Evolutionary conservation across 257 asterid genomes (phyloP).

Genomic region (Solanum etuberosum): DNA sequence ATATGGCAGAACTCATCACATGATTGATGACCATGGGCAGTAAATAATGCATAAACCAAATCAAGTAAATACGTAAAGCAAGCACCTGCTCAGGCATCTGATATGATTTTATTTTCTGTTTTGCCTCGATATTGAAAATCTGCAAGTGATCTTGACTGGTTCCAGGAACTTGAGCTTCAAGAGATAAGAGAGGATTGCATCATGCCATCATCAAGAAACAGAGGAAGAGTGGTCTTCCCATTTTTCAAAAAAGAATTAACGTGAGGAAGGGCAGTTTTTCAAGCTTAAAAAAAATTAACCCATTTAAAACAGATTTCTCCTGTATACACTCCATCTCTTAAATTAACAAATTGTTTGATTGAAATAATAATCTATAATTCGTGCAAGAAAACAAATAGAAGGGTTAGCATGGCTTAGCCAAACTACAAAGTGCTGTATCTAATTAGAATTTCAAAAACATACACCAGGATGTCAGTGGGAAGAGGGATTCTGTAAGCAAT

Average conservation of each 20-base stretch:
- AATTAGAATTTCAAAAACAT: not conserved
- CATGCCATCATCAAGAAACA: not conserved
- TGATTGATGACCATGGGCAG: not conserved
- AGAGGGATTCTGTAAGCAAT: not conserved
- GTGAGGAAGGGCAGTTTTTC: not conserved
- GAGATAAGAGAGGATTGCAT: slow-evolving; percentile 5
- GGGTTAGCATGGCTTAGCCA: not conserved
- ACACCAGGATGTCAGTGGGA: not conserved
- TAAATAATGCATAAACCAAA: not conserved
- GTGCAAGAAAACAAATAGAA: not conserved
- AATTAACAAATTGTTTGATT: not conserved
- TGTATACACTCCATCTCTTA: not conserved
- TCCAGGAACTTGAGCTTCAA: slow-evolving; percentile 93
- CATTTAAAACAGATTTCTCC: not conserved
- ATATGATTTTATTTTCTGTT: slow-evolving; percentile 83
- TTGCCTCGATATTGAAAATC: slow-evolving; percentile 95
- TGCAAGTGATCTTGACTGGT: slow-evolving; percentile 95
- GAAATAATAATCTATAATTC: not conserved
- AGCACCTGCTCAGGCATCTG: slow-evolving; percentile 99
- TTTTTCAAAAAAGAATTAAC: not conserved
- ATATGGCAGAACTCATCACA: not conserved
- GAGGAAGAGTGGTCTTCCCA: not conserved
- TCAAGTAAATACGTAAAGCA: not conserved
- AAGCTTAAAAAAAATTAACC: not conserved
- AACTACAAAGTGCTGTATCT: not conserved